Base-by-base conservation (phyloP, 306 rosid genomes). In the Albizia julibrissin region DNA sequence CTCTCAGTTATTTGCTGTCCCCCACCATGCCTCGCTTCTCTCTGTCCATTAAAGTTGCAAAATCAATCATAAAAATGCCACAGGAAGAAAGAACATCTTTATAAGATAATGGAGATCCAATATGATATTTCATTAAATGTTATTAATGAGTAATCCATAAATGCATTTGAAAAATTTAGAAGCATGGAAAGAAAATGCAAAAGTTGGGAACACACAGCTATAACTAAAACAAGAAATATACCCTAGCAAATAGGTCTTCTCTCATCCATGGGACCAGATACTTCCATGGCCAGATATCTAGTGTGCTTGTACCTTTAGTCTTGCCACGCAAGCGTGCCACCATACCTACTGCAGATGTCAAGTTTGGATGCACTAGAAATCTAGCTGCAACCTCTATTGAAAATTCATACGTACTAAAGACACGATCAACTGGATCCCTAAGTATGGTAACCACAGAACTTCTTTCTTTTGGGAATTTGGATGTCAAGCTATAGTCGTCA, bases 231-330 rank as follows among this genome's bases (percentile, higher is more conserved):
- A 59, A 80, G 76, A 44, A 69, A 75, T 83, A 75, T 90, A 93
- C 99, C 90, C 98, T 90, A 75, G 91, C 79, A 88, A 96, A 96
- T 52, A 96, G 89, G 82, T 96, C 99, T 85, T 87, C 90, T 84
- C 97, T 88, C 97, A 96, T 96, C 99, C 98, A 92, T 1, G 98
- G 99, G 85, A 96, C 99, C 84, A 96, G 90, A 85, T 92, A 91
- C 87, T 96, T 96, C 99, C 99, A 96, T 2, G 99, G 98, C 99
- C 99, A 96, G 71, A 96, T 96, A 85, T 94, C 99, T 83, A 96
- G 86, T 31, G 99, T 96, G 88, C 98, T 96, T 65, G 90, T 88
- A 84, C 97, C 98, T 59, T 70, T 91, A 27, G 87, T 40, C 89
- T 89, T 91, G 8, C 87, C 27, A 33, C 94, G 92, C 79, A 96